Evolutionary conservation across 768 basidiomycete genomes (phyloP), one percentile per base, ranked within the genome.

Genomic region (Grammothele lineata): DNA sequence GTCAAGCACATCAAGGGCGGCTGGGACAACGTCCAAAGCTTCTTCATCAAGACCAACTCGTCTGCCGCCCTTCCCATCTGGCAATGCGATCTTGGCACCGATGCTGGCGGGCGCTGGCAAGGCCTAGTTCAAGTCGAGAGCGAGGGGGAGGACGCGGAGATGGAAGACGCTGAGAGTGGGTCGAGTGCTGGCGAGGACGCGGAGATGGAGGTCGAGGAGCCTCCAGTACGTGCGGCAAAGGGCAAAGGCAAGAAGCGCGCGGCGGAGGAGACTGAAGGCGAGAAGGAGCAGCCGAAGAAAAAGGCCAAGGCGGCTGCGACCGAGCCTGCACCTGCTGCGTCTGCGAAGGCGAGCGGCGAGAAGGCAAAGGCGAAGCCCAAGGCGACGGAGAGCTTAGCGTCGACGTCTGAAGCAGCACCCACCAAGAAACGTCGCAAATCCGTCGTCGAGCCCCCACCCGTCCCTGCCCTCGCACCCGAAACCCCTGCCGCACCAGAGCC

Each of bases 61-160:
- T 90, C 87, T 43, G 73, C 83, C 26, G 81, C 85, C 54, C 67
- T 99, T n/a, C 96, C 96, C 4, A 83, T 99, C 60, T 99, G 93
- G 92, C 78, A 73, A 18, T 89, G 86, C 63, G 70, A 75, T 5
- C 73, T 96, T n/a, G 81, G 82, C 24, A 76, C 69, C 11, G 67
- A 61, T 3, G 75, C 76, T 37, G 78, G 74, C 14, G 80, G 77
- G 5, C 69, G 84, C 22, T 89, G 85, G 81, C 70, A 74, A 37
- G 78, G 76, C 0, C 57, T 80, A 23, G 62, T 59, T 7, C 65
- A 61, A 1, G 57, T 32, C 44, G 49, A 36, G 53, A 46, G 43
- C 10, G 62, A 53, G 32, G 48, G 59, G 2, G 65, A 62, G 23
- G 63, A 56, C 4, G 53, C 27, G 17, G 57, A 54, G 49, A 53